A percentile compares a stretch with the other conserved stretches of the same genome.
Evolutionary conservation across 2,329 filamentous ascomycete species (phyloP).

Genomic region (Phaeosphaeria sp.): DNA sequence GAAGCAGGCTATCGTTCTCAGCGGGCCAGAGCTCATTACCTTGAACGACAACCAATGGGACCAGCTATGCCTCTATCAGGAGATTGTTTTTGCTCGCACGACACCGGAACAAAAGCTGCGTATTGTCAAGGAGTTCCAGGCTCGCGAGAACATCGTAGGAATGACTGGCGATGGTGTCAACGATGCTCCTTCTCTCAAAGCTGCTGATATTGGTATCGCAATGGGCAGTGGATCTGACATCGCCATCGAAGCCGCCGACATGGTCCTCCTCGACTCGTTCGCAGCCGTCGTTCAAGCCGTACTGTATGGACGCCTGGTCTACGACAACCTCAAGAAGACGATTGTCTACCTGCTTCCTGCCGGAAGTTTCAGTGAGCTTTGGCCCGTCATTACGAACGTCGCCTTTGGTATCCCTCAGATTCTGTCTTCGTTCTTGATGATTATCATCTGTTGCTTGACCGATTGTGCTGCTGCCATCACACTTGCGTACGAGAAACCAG

Average conservation of each 20-base stretch:
- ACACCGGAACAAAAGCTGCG: conserved; percentile 81
- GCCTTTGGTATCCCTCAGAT: conserved; percentile 76
- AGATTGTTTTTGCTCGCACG: conserved; percentile 75
- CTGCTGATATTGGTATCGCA: conserved; percentile 66
- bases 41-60: conserved; percentile 75
- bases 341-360: conserved; percentile 77
- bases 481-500: conserved; percentile 77
- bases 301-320: conserved; percentile 75
- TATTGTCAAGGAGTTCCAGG: conserved; percentile 77
- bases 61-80: conserved; percentile 67
- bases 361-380: conserved; percentile 76
- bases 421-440: conserved; percentile 74
- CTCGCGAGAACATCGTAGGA: conserved; percentile 62
- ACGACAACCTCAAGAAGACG: conserved; percentile 80
- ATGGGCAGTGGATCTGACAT: conserved; percentile 66
- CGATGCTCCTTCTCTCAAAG: conserved; percentile 62
- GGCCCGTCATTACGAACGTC: conserved; percentile 76
- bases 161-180: conserved; percentile 59
- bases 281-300: conserved; percentile 75
- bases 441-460: conserved; percentile 69
- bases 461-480: conserved; percentile 70
- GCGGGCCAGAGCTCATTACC: conserved; percentile 61
- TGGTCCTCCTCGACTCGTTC: conserved; percentile 72
- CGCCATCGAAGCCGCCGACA: conserved; percentile 67
- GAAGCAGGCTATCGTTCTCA: conserved; percentile 40